Evolutionary conservation across 305 asterid genomes (phyloP), one percentile per base, ranked within the genome.

Genomic region (Fraxinus paxiana): DNA sequence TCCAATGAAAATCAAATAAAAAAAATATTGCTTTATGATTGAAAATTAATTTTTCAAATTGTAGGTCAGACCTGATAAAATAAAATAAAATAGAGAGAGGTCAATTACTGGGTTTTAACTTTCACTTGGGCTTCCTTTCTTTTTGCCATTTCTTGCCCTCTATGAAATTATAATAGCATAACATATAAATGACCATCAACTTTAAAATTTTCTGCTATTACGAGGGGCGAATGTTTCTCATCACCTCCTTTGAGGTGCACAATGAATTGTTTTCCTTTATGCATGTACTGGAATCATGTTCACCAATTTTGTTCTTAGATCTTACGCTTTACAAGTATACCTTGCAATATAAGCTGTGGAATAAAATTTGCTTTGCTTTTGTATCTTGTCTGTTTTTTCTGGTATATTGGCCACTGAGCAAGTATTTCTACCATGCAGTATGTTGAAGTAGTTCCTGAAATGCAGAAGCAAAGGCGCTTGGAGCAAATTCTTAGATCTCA

Each of bases 401-500:
- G 41, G 18, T 28, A n/a, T 51, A 69, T 69, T 69, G 74, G n/a
- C 74, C 20, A 12, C 73, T 24, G 73, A 10, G 12, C 38, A 61
- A 26, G 48, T 59, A 43, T 33, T 77, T 70, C 51, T 69, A 54
- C 51, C 77, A 18, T 86, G 85, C 95, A 95, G 99, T 89, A 89
- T 86, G 96, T 95, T 77, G 99, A 95, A 89, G 80, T 90, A 31
- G 97, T 95, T 82, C 98, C 97, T 72, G 97, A 89, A 86, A 87
- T 90, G 94, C 96, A 93, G 90, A 95, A 94, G 89, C 97, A 92
- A 85, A 92, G 97, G 82, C 96, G 98, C 37, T 80, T 95, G 84
- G 99, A 95, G 83, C 98, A 95, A 88, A 95, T 95, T 84, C 94
- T 95, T 82, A 87, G 96, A 89, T 94, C 98, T 73, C 95, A 92